Conservation (phyloP, 2,329 filamentous ascomycete genomes). For the Neurospora sp. region DNA sequence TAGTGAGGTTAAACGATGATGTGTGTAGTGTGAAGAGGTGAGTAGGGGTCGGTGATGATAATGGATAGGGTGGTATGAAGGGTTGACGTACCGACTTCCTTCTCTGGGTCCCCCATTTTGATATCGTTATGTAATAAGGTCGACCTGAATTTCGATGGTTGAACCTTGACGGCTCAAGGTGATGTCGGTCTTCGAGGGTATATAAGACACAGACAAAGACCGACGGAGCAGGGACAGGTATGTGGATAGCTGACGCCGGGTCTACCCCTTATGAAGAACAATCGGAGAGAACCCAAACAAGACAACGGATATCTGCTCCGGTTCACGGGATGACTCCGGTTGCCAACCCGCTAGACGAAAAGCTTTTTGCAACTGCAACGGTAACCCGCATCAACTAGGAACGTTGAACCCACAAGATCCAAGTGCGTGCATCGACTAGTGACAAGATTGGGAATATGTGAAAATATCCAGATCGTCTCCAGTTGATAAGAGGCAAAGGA, state of each 20-base stretch:
- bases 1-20: not conserved
- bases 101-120: slow-evolving; percentile 9
- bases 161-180: not conserved
- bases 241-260: not conserved
- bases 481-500: not conserved
- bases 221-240: not conserved
- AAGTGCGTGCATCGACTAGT: not conserved
- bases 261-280: not conserved
- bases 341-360: not conserved
- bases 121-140: not conserved
- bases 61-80: too few species aligned
- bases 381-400: not conserved
- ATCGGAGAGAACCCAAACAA: not conserved
- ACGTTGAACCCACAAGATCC: too few species aligned
- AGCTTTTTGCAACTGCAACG: not conserved
- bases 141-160: not conserved
- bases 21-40: too few species aligned
- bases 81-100: slow-evolving; percentile 12
- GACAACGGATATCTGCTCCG: not conserved
- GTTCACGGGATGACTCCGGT: not conserved
- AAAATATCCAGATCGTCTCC: not conserved
- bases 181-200: not conserved
- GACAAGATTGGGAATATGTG: not conserved
- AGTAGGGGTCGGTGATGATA: not conserved
- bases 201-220: not conserved